A percentile compares a stretch with the other conserved stretches of the same genome.
Conservation (phyloP, 148 eudicot genomes). For the Vaccinium corymbosum region DNA sequence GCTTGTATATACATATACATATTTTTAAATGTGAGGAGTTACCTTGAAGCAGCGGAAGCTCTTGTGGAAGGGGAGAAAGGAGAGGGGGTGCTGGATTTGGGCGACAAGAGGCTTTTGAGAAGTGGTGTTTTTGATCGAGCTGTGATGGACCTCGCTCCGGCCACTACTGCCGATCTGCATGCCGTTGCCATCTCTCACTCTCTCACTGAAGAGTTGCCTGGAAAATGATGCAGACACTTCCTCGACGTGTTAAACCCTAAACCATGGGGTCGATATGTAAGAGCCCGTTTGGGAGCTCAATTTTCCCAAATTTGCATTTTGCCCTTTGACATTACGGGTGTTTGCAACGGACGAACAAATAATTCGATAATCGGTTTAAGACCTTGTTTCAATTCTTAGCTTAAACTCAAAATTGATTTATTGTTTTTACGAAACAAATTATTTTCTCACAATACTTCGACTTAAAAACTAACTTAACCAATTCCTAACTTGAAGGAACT, state of each 20-base stretch:
- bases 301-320: too few species aligned
- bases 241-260: slow-evolving; percentile 9
- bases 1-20: not conserved
- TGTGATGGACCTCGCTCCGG: slow-evolving; percentile 13
- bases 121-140: slow-evolving; percentile 11
- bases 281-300: too few species aligned
- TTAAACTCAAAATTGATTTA: too few species aligned
- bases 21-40: not conserved
- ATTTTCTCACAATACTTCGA: too few species aligned
- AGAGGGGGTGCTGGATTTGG: slow-evolving; percentile 9
- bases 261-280: not conserved
- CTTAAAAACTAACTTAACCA: too few species aligned
- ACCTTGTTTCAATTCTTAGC: too few species aligned
- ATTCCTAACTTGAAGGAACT: too few species aligned
- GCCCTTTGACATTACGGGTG: too few species aligned
- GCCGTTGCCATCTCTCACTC: slow-evolving; percentile 13
- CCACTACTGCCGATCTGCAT: slow-evolving; percentile 11
- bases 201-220: not conserved
- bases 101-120: slow-evolving; percentile 9
- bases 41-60: slow-evolving; percentile 16
- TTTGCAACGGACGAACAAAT: too few species aligned
- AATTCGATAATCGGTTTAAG: too few species aligned
- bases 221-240: not conserved
- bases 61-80: slow-evolving; percentile 13
- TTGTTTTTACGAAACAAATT: too few species aligned